A percentile compares a stretch with the other conserved stretches of the same genome.
Conservation (phyloP, 176 grass and related monocot genomes). For the Oryza glaberrima region DNA sequence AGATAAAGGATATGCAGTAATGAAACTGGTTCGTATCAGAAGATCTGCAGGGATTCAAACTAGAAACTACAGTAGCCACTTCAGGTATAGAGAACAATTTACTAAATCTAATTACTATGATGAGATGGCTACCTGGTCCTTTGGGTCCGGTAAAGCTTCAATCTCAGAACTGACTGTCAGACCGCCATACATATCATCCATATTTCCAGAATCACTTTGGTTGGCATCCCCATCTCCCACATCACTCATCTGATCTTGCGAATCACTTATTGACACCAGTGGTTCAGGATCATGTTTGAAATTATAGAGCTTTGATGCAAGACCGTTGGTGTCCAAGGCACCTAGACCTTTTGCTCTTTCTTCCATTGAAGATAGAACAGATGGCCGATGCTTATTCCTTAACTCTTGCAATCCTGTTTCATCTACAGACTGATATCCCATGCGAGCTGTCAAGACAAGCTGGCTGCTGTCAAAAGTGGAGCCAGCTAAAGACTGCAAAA, state of each 20-base stretch:
- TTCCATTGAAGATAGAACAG: constrained; percentile 82
- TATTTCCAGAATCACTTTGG: constrained; percentile 50
- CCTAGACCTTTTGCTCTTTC: constrained; percentile 79
- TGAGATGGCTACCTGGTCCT: constrained; percentile 77
- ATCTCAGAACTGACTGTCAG: constrained; percentile 73
- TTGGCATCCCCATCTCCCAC: constrained; percentile 54
- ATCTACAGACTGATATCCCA: constrained; percentile 88
- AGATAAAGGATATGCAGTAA: constrained; percentile 61
- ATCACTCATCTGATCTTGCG: constrained; percentile 48
- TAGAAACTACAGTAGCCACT: constrained; percentile 9
- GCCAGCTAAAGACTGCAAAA: constrained; percentile 93
- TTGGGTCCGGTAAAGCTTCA: constrained; percentile 81
- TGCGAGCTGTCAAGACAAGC: constrained; percentile 94
- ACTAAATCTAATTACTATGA: constrained; percentile 8
- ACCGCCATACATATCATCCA: constrained; percentile 62
- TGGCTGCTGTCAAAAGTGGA: constrained; percentile 98
- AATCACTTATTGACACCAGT: constrained; percentile 68
- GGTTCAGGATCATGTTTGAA: constrained; percentile 77
- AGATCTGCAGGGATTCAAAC: constrained; percentile 6
- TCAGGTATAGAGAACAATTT: not conserved
- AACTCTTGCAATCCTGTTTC: constrained; percentile 81
- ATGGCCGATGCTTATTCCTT: constrained; percentile 81
- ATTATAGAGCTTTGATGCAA: constrained; percentile 86
- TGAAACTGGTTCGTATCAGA: not conserved
- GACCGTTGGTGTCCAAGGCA: constrained; percentile 60